phyloP scores from a whole-genome alignment of 352 stramenopile species.

The Thalassiosira allenii region DNA sequence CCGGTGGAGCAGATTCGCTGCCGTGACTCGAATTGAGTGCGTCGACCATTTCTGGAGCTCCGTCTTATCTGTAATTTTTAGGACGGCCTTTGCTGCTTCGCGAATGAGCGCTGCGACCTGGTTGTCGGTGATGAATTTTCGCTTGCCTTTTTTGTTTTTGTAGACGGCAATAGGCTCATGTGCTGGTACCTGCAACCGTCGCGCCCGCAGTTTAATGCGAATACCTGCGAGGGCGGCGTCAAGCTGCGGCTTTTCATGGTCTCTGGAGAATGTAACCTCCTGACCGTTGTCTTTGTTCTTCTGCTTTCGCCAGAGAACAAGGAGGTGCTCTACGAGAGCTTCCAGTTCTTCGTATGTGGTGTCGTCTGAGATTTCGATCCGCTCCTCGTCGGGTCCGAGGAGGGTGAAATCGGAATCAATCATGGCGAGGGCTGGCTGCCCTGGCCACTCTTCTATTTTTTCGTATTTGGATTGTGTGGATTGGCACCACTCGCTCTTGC shows the following conservation, averaged over 20 bases:
- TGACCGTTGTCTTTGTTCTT: slow-evolving; percentile 37
- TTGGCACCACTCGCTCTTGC: slow-evolving; percentile 28
- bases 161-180: slow-evolving; percentile 18
- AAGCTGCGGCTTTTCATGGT: not conserved
- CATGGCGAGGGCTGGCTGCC: slow-evolving; percentile 30
- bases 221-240: not conserved
- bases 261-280: slow-evolving; percentile 12
- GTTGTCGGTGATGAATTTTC: not conserved
- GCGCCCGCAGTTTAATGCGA: slow-evolving; percentile 13
- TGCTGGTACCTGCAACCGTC: not conserved
- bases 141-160: not conserved
- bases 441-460: slow-evolving; percentile 1
- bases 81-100: not conserved
- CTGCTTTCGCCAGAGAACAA: not conserved
- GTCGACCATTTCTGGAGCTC: slow-evolving; percentile 11
- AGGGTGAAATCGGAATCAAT: slow-evolving; percentile 6
- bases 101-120: not conserved
- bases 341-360: not conserved
- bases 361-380: not conserved
- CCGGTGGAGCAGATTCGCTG: slow-evolving; percentile 26
- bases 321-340: not conserved
- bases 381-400: not conserved
- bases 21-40: slow-evolving; percentile 32
- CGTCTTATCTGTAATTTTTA: slow-evolving; percentile 1
- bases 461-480: not conserved